These are phyloP conservation scores for Nakazawaea holstii DNA, from an alignment of 805 yeast species.

Conservation along the genomic window DNA sequence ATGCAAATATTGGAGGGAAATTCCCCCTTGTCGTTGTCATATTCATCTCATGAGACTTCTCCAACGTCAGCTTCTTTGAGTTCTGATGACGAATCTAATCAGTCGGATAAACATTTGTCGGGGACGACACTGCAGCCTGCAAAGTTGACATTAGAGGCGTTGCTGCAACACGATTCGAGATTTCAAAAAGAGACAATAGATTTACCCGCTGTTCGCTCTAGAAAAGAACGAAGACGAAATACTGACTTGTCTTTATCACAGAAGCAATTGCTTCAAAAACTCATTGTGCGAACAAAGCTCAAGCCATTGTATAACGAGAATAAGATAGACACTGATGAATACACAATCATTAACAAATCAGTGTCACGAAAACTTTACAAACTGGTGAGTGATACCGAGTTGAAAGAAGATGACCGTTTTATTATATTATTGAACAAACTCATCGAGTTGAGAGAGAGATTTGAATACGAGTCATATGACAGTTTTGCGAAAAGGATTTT, in stretches of 20 bases:
- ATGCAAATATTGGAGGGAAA: not conserved
- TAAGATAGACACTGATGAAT: slow-evolving; percentile 25
- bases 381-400: slow-evolving; percentile 9
- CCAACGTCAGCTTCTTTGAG: slow-evolving; percentile 3
- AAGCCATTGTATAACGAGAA: slow-evolving; percentile 40
- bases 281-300: slow-evolving; percentile 47
- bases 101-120: not conserved
- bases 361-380: slow-evolving; percentile 58
- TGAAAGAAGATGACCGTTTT: slow-evolving; percentile 1
- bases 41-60: slow-evolving; percentile 6
- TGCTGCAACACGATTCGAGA: slow-evolving; percentile 13
- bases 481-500: slow-evolving; percentile 14
- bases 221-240: not conserved
- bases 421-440: slow-evolving; percentile 18
- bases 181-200: slow-evolving; percentile 6
- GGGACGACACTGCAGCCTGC: not conserved
- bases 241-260: slow-evolving; percentile 28
- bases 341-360: slow-evolving; percentile 55
- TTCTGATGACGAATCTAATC: slow-evolving; percentile 1
- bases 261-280: slow-evolving; percentile 50
- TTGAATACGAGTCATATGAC: slow-evolving; percentile 15
- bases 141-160: slow-evolving; percentile 16
- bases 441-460: slow-evolving; percentile 26
- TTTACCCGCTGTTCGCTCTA: not conserved
- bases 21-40: not conserved